Base-by-base conservation (phyloP, 2,329 filamentous ascomycete species). In the Nothophaeocryptopus gaeumannii region DNA sequence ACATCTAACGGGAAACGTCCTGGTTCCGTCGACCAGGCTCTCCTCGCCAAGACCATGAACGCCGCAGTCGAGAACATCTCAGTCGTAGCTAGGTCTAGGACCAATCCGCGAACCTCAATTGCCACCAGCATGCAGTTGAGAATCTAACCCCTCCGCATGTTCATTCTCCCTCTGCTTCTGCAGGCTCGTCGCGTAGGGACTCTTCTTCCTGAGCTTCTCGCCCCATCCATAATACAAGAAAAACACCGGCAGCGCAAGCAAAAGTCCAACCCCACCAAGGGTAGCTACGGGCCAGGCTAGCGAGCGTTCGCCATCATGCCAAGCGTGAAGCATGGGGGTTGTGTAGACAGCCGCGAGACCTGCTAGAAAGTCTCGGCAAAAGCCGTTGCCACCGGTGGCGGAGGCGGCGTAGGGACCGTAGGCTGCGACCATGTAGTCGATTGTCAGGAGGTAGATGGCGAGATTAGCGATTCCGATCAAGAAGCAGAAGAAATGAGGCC, bases 351-450 rank as follows among this genome's bases (percentile, higher is more conserved):
- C 86, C 1, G 88, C 78, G 8, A 88, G 75, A 67, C 86, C 86
- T 2, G 86, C 86, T 0, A 89, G 72, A 68, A 89, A 83, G 63
- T 89, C 86, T 57, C 86, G 78, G 2, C 84, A 78, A 71, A 85
- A 88, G 1, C 85, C 86, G 55, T 89, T 89, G 14, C 86, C 86
- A 35, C 86, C 86, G 0, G 86, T 89, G 0, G 86, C 86, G 0
- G 84, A 88, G 1, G 86, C 85, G 2, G 84, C 81, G 65, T 88
- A 89, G 0, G 81, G 81, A 0, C 86, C 86, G 60, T 89, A 86
- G 0, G 85, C 83, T 50, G 82, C 84, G 32, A 88, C 79, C 78
- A 88, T 88, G 70, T 89, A 89, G 45, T 67, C 63, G 43, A 66
- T 63, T 3, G 63, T 65, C 9, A 59, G 58, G 49, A 64, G 58